Conservation (phyloP, 2,329 filamentous ascomycete species). For the Plectosphaerella sp. region DNA sequence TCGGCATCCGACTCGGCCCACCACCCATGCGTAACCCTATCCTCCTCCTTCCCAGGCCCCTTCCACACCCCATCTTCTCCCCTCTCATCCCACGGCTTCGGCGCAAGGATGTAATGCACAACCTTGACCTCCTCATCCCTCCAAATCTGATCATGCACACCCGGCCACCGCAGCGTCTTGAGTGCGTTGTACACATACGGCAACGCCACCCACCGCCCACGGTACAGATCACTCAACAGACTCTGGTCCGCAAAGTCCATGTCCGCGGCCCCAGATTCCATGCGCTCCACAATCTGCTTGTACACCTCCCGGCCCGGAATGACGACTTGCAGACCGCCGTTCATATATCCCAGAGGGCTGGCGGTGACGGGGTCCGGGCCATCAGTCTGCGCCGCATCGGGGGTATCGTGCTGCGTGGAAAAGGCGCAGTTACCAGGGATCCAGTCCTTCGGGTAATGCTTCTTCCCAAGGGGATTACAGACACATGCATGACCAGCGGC, state of each 20-base stretch:
- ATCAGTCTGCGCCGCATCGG: conserved; percentile 39
- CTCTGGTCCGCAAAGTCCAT: conserved; percentile 59
- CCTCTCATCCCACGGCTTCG: conserved; percentile 58
- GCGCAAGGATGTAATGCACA: conserved; percentile 56
- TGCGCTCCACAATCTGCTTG: conserved; percentile 43
- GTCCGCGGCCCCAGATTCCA: conserved; percentile 39
- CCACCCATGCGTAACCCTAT: conserved; percentile 48
- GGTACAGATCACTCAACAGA: conserved; percentile 51
- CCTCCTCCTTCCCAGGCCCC: conserved; percentile 19
- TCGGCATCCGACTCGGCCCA: conserved; percentile 47
- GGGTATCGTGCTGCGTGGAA: conserved; percentile 45
- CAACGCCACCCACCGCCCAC: conserved; percentile 50
- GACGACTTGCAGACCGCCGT: conserved; percentile 54
- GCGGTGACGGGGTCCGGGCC: conserved; percentile 36
- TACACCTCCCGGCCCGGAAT: conserved; percentile 45
- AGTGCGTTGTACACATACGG: conserved; percentile 60
- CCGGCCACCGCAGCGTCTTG: conserved; percentile 52
- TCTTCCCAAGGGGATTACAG: conserved; percentile 75
- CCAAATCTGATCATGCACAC: conserved; percentile 54
- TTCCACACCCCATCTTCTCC: conserved; percentile 36
- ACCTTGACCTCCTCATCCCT: conserved; percentile 54
- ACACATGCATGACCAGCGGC: conserved; percentile 81
- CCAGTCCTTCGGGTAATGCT: conserved; percentile 76
- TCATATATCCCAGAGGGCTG: conserved; percentile 47
- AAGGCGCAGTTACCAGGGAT: conserved; percentile 53